Conservation (phyloP, 495 filamentous ascomycete genomes). For the Hypoxylon trugodes region DNA sequence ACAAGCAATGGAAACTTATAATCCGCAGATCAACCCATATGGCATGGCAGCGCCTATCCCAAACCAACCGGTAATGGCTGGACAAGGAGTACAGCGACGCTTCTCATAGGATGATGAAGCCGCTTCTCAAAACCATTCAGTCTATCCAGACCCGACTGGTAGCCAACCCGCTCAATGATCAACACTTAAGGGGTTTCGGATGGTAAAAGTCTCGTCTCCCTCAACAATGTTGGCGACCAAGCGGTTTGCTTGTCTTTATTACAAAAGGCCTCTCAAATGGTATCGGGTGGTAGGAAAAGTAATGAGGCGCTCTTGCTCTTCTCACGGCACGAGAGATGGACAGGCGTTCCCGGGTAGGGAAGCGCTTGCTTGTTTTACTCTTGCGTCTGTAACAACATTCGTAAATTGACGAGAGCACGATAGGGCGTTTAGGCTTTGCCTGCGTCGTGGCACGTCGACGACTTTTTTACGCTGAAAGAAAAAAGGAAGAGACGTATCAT, state of each 20-base stretch:
- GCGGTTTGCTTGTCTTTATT: constrained; percentile 1
- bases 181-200: neutral
- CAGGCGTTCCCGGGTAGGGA: constrained; percentile 7
- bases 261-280: constrained; percentile 19
- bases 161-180: constrained; percentile 9
- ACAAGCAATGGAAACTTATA: constrained; percentile 55
- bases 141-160: constrained; percentile 16
- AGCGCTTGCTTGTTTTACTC: constrained; percentile 28
- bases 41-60: constrained; percentile 68
- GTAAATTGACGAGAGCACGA: constrained; percentile 44
- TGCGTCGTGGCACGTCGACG: constrained; percentile 42
- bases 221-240: neutral
- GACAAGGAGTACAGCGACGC: constrained; percentile 60
- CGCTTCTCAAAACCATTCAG: constrained; percentile 16
- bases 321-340: constrained; percentile 25
- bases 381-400: constrained; percentile 48
- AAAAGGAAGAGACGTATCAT: constrained; percentile 26
- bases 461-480: too few species aligned
- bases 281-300: constrained; percentile 23
- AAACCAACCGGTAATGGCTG: constrained; percentile 63
- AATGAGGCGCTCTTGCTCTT: constrained; percentile 27
- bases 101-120: constrained; percentile 52
- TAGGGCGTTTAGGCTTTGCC: constrained; percentile 44
- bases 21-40: constrained; percentile 74
- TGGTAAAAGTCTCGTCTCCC: constrained; percentile 1